Evolutionary conservation across 169 alveolate genomes (phyloP).

Genomic region (Amoebophrya sp.): DNA sequence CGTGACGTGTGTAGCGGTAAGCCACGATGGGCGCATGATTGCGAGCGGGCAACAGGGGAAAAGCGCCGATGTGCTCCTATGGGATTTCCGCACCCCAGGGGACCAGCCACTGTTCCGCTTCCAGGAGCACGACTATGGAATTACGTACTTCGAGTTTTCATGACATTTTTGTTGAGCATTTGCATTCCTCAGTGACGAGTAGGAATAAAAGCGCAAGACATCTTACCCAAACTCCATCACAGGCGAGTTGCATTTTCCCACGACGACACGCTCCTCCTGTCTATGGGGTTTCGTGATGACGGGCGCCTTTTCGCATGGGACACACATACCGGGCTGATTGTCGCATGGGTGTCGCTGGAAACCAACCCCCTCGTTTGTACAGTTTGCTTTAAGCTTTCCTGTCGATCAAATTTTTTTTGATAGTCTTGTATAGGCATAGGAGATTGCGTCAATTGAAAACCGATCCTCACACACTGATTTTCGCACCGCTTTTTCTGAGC

Average conservation of each 20-base stretch:
- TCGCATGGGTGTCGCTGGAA: slow-evolving; percentile 45
- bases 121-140: slow-evolving; percentile 74
- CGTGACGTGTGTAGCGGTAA: background rate
- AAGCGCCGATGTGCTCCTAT: slow-evolving; percentile 26
- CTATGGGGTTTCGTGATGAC: slow-evolving; percentile 67
- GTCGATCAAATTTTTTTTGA: too few species aligned
- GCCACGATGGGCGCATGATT: too few species aligned
- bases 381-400: too few species aligned
- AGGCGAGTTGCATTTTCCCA: slow-evolving; percentile 61
- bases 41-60: slow-evolving; percentile 17
- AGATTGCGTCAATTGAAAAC: too few species aligned
- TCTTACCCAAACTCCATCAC: too few species aligned
- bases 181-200: too few species aligned
- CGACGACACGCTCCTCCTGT: slow-evolving; percentile 64
- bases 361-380: slow-evolving; percentile 61
- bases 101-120: slow-evolving; percentile 60
- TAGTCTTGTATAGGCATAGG: too few species aligned
- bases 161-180: too few species aligned
- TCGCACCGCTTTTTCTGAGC: too few species aligned
- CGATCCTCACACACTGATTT: too few species aligned
- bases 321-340: slow-evolving; percentile 54
- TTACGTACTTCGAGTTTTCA: slow-evolving; percentile 32
- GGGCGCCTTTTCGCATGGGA: slow-evolving; percentile 70
- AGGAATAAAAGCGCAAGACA: too few species aligned
- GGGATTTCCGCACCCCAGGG: background rate